Evolutionary conservation across 768 basidiomycete species (phyloP).

Genomic region (Podaxis carcinomalis): DNA sequence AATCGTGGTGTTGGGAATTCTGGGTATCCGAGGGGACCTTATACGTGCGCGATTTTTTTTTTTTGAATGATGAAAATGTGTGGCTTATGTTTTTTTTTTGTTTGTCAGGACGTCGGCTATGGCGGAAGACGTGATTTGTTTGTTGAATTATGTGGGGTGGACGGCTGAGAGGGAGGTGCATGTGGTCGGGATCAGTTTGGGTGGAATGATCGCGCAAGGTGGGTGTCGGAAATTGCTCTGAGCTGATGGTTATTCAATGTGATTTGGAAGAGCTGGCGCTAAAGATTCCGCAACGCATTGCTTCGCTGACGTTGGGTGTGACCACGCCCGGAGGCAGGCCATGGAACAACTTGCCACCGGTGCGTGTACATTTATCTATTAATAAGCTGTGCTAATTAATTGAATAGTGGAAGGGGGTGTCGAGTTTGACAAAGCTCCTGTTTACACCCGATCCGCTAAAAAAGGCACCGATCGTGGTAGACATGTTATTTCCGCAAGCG

Average conservation of each 20-base stretch:
- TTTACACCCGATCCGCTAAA: slow-evolving; percentile 42
- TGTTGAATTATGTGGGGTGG: slow-evolving; percentile 74
- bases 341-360: slow-evolving; percentile 63
- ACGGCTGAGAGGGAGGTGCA: slow-evolving; percentile 56
- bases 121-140: slow-evolving; percentile 68
- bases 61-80: not conserved
- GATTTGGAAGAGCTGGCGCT: slow-evolving; percentile 54
- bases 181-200: slow-evolving; percentile 71
- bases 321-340: slow-evolving; percentile 62
- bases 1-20: slow-evolving; percentile 83
- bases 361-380: slow-evolving; percentile 24
- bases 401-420: slow-evolving; percentile 35
- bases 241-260: not conserved
- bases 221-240: not conserved
- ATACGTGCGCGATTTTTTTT: slow-evolving; percentile 57
- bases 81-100: not conserved
- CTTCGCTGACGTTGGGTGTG: slow-evolving; percentile 61
- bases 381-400: not conserved
- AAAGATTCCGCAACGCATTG: slow-evolving; percentile 61
- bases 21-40: slow-evolving; percentile 66
- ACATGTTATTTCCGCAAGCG: slow-evolving; percentile 53
- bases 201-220: slow-evolving; percentile 86
- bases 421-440: slow-evolving; percentile 28
- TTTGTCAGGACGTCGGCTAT: slow-evolving; percentile 59
- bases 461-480: slow-evolving; percentile 46